Evolutionary conservation across 164 flowering plant species (phyloP).

Genomic region (Annona squamosa): DNA sequence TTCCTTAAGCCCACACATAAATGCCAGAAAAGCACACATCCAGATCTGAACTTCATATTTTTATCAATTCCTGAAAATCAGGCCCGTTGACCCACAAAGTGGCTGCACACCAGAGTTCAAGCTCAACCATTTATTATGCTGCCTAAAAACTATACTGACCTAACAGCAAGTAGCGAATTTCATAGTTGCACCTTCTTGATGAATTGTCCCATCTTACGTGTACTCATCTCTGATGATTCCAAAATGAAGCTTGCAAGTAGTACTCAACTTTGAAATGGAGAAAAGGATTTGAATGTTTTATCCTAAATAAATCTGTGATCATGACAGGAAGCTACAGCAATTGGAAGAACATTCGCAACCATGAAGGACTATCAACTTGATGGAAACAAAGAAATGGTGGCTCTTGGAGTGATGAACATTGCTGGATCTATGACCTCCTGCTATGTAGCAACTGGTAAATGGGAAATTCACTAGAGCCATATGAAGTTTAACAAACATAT

Average conservation of each 20-base stretch:
- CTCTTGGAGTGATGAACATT: conserved; percentile 85
- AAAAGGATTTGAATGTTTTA: background rate
- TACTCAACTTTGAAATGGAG: background rate
- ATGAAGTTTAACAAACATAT: background rate
- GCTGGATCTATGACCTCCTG: conserved; percentile 92
- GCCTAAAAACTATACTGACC: background rate
- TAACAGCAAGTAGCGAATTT: background rate
- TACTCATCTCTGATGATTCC: background rate
- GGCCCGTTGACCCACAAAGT: background rate
- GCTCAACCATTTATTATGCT: background rate
- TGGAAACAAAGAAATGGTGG: conserved; percentile 97
- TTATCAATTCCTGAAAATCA: background rate
- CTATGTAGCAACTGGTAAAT: conserved; percentile 78
- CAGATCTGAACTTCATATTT: background rate
- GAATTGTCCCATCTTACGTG: background rate
- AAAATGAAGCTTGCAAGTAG: background rate
- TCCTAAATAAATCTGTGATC: background rate
- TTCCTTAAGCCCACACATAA: background rate
- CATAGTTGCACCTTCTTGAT: background rate
- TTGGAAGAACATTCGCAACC: conserved; percentile 88
- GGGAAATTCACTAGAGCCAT: background rate
- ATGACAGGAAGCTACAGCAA: conserved; percentile 82
- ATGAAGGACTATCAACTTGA: conserved; percentile 86
- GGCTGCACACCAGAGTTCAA: background rate
- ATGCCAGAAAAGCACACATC: background rate